phyloP scores from a whole-genome alignment of 306 rosid species.

The Glycine latifolia region DNA sequence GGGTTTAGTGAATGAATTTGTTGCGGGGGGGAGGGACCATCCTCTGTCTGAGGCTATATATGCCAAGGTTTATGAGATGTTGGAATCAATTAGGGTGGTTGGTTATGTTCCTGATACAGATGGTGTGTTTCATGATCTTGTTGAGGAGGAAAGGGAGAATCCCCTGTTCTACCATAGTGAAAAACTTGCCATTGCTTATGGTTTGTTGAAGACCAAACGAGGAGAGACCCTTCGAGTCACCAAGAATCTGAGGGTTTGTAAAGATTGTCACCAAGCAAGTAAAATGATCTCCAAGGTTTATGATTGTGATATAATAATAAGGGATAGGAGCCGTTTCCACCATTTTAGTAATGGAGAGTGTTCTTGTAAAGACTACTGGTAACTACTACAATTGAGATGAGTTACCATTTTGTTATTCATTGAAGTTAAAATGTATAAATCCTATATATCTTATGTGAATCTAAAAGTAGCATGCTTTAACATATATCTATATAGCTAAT shows the following conservation, averaged over 20 bases:
- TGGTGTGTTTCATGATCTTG: slow-evolving; percentile 33
- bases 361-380: slow-evolving; percentile 25
- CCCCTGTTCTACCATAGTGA: slow-evolving; percentile 66
- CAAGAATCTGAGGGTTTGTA: slow-evolving; percentile 71
- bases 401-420: neutral
- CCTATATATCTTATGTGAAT: neutral
- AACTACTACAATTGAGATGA: neutral
- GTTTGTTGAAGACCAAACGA: slow-evolving; percentile 57
- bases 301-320: slow-evolving; percentile 58
- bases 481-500: neutral
- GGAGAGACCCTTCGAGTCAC: slow-evolving; percentile 56
- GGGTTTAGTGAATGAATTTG: slow-evolving; percentile 64
- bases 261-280: slow-evolving; percentile 73
- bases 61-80: slow-evolving; percentile 14
- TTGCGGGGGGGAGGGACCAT: slow-evolving; percentile 66
- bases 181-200: slow-evolving; percentile 71
- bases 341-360: slow-evolving; percentile 68
- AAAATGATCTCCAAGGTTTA: slow-evolving; percentile 63
- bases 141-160: slow-evolving; percentile 49
- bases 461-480: slow-evolving; percentile 7
- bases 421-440: neutral
- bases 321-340: slow-evolving; percentile 76
- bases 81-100: slow-evolving; percentile 33
- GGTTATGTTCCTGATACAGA: slow-evolving; percentile 40
- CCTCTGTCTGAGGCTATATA: slow-evolving; percentile 53